Evolutionary conservation across 257 asterid species (phyloP), one percentile per base, ranked within the genome.

Genomic region (Plectranthus barbatus): DNA sequence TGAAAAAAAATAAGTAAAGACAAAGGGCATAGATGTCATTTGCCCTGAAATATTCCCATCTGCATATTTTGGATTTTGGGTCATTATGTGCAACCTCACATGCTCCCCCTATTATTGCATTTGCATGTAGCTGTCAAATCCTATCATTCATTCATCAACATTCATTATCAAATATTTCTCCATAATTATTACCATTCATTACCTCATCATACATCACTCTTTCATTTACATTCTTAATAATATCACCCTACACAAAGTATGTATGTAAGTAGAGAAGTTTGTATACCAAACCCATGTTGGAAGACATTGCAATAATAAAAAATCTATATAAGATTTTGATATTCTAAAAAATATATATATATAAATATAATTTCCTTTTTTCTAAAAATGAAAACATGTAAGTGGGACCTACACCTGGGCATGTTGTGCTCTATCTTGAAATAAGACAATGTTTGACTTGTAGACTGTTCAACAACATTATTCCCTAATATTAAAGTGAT

Each of bases 381-480:
- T 7, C 6, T 4, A 19, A 45, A 29, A 7, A 60, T 14, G 40
- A 40, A 36, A 39, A 57, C 37, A 47, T 46, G 52, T 21, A 15
- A 10, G 21, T 5, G 73, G 80, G 31, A 31, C 80, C 80, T 60
- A 75, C 79, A 74, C 52, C 56, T 69, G 75, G 54, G 56, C 72
- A 50, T 74, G 62, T 56, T 67, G 26, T 49, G 52, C 78, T 66
- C 65, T 20, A 68, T 57, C 59, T 41, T 45, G 60, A 57, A 50
- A 52, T 64, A 74, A 69, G 79, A 74, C 72, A 74, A 65, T 45
- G 73, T 75, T 75, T 74, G 76, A 74, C 79, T 69, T 57, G 37
- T 64, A 67, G 48, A 36, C 62, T 45, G 37, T 67, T 56, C 50
- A 64, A 53, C 72, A 50, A 41, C 46, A 74, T 39, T 42, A 36